Percentiles rank a stretch among this genome's conserved stretches.
Evolutionary conservation across 805 yeast species (phyloP).

Genomic region (Kodamaea fukazawae): DNA sequence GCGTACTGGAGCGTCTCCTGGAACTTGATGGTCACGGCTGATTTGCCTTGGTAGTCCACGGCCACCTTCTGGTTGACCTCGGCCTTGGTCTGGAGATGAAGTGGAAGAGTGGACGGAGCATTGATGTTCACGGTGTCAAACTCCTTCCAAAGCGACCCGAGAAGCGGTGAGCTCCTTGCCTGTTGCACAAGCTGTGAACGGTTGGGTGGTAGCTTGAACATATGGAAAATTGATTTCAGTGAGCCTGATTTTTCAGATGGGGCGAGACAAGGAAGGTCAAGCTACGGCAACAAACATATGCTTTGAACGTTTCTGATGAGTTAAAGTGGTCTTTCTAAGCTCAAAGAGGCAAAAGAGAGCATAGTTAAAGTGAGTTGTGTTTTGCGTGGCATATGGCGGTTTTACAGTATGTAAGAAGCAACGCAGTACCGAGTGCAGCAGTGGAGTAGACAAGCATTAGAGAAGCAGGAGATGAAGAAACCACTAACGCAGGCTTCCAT

Average conservation of each 20-base stretch:
- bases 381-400: no score
- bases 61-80: slow-evolving; percentile 26
- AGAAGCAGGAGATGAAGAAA: no score
- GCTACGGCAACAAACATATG: no score
- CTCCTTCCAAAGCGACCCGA: slow-evolving; percentile 16
- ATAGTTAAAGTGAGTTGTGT: no score
- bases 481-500: no score
- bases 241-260: neutral
- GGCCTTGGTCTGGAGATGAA: slow-evolving; percentile 23
- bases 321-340: no score
- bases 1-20: slow-evolving; percentile 46
- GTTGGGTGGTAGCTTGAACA: slow-evolving; percentile 1
- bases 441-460: no score
- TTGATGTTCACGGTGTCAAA: slow-evolving; percentile 18
- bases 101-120: slow-evolving; percentile 31
- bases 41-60: slow-evolving; percentile 15
- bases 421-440: no score
- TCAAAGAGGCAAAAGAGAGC: no score
- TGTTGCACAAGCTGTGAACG: slow-evolving; percentile 10
- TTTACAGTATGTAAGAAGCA: no score
- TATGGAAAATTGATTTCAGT: neutral
- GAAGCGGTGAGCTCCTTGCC: slow-evolving; percentile 14
- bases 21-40: slow-evolving; percentile 17
- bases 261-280: no score
- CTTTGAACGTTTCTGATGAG: no score